Evolutionary conservation across 2,329 filamentous ascomycete genomes (phyloP).

Genomic region (Cercospora sesami): DNA sequence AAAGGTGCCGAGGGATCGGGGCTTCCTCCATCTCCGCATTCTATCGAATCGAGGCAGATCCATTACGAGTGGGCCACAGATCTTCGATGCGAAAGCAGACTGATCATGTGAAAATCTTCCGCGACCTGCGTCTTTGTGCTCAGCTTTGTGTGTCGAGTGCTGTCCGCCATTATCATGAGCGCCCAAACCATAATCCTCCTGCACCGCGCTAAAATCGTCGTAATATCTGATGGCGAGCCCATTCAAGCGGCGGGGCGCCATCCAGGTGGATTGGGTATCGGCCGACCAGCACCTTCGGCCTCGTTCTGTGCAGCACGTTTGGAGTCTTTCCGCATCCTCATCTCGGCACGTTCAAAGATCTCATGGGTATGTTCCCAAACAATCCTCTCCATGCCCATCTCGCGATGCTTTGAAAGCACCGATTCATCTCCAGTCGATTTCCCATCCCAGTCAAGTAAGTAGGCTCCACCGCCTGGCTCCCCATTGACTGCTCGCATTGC

Average conservation of each 20-base stretch:
- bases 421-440: slow-evolving; percentile 38
- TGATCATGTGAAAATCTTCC: not conserved
- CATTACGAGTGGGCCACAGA: not conserved
- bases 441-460: slow-evolving; percentile 43
- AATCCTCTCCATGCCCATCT: slow-evolving; percentile 35
- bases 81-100: not conserved
- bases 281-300: slow-evolving; percentile 31
- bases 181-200: not conserved
- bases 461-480: slow-evolving; percentile 39
- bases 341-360: slow-evolving; percentile 36
- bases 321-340: slow-evolving; percentile 27
- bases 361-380: slow-evolving; percentile 43
- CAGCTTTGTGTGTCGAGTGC: too few species aligned
- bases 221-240: not conserved
- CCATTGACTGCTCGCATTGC: slow-evolving; percentile 36
- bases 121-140: not conserved
- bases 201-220: not conserved
- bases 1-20: not conserved
- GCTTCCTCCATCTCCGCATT: not conserved
- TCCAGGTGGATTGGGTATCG: slow-evolving; percentile 34
- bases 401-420: slow-evolving; percentile 37
- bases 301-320: slow-evolving; percentile 33
- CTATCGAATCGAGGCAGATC: not conserved
- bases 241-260: slow-evolving; percentile 29
- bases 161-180: too few species aligned